phyloP scores from a whole-genome alignment of 202 grass and related monocot genomes.

The Eragrostis tef region DNA sequence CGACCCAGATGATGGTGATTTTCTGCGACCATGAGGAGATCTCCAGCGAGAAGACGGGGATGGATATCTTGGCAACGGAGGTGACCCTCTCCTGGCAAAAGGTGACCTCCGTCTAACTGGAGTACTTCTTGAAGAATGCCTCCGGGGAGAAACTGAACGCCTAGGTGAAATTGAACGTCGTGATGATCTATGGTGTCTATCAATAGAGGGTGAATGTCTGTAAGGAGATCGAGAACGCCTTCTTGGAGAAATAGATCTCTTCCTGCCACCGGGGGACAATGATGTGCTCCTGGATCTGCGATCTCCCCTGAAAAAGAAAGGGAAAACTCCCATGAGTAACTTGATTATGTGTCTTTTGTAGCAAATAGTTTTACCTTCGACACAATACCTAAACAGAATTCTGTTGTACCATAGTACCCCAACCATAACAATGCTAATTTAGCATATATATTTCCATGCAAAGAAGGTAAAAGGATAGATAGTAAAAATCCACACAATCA shows the following conservation, averaged over 20 bases:
- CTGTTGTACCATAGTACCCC: not conserved
- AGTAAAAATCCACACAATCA: not conserved
- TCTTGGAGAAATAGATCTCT: constrained; percentile 65
- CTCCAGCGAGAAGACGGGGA: constrained; percentile 61
- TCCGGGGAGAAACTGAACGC: constrained; percentile 60
- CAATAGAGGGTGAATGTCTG: constrained; percentile 52
- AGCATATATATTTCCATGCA: not conserved
- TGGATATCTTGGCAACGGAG: constrained; percentile 49
- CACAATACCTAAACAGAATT: not conserved
- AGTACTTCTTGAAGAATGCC: constrained; percentile 58
- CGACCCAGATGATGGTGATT: constrained; percentile 55
- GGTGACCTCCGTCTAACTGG: constrained; percentile 60
- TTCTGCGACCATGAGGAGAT: constrained; percentile 54
- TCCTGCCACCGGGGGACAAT: constrained; percentile 54
- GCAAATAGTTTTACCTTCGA: too few species aligned
- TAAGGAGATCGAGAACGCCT: constrained; percentile 57
- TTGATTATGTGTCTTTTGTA: constrained; percentile 1
- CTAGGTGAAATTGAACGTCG: constrained; percentile 59
- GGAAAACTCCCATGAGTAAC: constrained; percentile 11
- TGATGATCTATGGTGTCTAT: constrained; percentile 51
- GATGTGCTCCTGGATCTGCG: constrained; percentile 64
- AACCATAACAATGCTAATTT: not conserved
- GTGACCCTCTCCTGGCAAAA: constrained; percentile 60
- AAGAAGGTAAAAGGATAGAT: not conserved
- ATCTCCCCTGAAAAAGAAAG: constrained; percentile 50